phyloP scores from a whole-genome alignment of 1,284 basidiomycete species.

The Cutaneotrichosporon sp. region DNA sequence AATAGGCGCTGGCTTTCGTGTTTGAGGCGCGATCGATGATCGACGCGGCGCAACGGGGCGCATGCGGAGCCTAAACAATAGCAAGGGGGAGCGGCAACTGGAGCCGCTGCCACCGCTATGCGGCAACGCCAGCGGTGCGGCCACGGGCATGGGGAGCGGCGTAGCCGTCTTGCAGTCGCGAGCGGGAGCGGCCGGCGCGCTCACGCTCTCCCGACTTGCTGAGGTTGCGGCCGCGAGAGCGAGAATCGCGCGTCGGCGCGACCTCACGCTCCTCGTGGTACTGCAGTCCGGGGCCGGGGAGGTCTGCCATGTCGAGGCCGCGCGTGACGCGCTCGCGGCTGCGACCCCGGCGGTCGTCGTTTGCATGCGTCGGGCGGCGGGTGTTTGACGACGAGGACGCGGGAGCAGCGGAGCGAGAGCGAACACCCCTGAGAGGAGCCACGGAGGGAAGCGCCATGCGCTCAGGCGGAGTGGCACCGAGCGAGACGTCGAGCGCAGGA shows the following conservation, averaged over 20 bases:
- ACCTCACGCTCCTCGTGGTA: slow-evolving; percentile 40
- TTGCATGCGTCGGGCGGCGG: background rate
- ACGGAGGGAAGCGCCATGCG: slow-evolving; percentile 12
- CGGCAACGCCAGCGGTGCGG: background rate
- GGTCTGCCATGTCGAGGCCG: slow-evolving; percentile 18
- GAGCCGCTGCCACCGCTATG: background rate
- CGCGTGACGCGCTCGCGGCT: slow-evolving; percentile 30
- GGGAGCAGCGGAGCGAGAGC: slow-evolving; percentile 3
- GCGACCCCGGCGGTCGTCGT: slow-evolving; percentile 26
- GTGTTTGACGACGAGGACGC: background rate
- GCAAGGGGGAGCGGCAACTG: background rate
- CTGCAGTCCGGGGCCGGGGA: slow-evolving; percentile 14
- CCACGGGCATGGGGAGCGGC: background rate
- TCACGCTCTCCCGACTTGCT: slow-evolving; percentile 3
- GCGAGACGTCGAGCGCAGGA: slow-evolving; percentile 7
- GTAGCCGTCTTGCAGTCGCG: background rate
- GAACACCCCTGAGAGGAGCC: background rate
- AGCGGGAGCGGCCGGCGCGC: slow-evolving; percentile 1
- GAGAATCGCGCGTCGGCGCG: slow-evolving; percentile 26
- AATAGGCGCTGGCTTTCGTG: background rate
- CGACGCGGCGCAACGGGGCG: too few species aligned
- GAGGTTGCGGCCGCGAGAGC: slow-evolving; percentile 20
- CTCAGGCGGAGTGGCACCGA: background rate
- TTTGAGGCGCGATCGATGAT: background rate
- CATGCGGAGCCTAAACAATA: background rate